These are phyloP conservation scores for Trichoderma sp. DNA, from an alignment of 2,329 filamentous ascomycete species.

Conservation along the genomic window DNA sequence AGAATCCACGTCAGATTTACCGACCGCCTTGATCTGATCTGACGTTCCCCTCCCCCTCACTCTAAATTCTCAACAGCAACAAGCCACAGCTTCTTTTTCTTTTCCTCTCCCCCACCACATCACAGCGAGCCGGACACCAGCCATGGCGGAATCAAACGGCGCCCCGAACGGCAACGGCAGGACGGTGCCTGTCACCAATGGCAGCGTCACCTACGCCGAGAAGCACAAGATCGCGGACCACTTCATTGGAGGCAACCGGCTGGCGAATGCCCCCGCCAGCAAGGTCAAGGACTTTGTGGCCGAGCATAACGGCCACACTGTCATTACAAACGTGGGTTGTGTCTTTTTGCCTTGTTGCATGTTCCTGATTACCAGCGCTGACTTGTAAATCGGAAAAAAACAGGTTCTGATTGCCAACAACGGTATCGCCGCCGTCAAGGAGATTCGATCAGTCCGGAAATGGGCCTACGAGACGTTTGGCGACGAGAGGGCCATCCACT, in stretches of 20 bases:
- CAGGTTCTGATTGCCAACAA: conserved; percentile 99
- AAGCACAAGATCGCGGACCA: conserved; percentile 83
- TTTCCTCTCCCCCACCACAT: not conserved
- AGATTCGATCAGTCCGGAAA: conserved; percentile 98
- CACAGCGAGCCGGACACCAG: conserved; percentile 12
- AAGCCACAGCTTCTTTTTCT: not conserved
- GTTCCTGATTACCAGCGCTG: not conserved
- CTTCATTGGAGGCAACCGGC: conserved; percentile 92
- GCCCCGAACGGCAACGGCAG: conserved; percentile 42
- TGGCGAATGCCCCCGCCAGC: conserved; percentile 76
- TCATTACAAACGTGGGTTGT: conserved; percentile 86
- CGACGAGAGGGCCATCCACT: conserved; percentile 96
- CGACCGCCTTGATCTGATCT: not conserved
- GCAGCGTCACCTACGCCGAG: conserved; percentile 67
- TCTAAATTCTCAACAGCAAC: not conserved
- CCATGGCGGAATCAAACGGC: conserved; percentile 48
- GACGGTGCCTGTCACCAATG: conserved; percentile 53
- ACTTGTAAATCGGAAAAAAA: not conserved
- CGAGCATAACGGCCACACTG: conserved; percentile 86
- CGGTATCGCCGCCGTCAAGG: conserved; percentile 98
- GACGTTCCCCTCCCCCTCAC: not conserved
- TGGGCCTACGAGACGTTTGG: conserved; percentile 99
- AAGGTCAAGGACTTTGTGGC: conserved; percentile 96
- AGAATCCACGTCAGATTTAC: conserved; percentile 1
- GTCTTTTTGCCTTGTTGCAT: not conserved